phyloP scores from a whole-genome alignment of 352 stramenopile genomes.

The Phytophthora lateralis region DNA sequence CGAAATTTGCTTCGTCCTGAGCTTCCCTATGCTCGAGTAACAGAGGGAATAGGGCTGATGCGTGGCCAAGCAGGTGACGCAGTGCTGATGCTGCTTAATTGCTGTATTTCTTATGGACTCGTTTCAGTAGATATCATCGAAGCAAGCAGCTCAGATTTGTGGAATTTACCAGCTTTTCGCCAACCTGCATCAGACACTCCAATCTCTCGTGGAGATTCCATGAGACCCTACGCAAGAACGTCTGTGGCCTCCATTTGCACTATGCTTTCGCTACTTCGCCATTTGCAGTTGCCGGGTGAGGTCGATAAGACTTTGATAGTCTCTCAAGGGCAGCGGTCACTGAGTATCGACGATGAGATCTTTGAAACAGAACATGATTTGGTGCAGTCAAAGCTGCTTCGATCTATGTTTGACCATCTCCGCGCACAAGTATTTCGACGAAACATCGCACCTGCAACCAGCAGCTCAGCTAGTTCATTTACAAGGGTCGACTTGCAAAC shows the following conservation, averaged over 20 bases:
- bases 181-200: conserved; percentile 25
- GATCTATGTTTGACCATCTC: conserved; percentile 46
- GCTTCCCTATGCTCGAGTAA: conserved; percentile 54
- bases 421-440: conserved; percentile 36
- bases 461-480: conserved; percentile 20
- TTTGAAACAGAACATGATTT: conserved; percentile 20
- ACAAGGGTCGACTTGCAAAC: conserved; percentile 44
- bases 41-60: conserved; percentile 47
- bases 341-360: conserved; percentile 13
- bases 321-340: conserved; percentile 5
- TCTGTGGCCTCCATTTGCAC: conserved; percentile 42
- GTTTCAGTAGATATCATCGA: conserved; percentile 43
- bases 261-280: conserved; percentile 35
- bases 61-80: conserved; percentile 53
- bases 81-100: conserved; percentile 56
- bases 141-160: conserved; percentile 38
- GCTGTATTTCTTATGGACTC: conserved; percentile 48
- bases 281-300: conserved; percentile 31
- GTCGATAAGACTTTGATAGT: not conserved
- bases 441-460: conserved; percentile 2
- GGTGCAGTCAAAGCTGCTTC: conserved; percentile 36
- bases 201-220: conserved; percentile 32
- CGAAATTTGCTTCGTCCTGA: conserved; percentile 54
- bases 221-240: conserved; percentile 35
- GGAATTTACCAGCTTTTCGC: conserved; percentile 57